Conservation (phyloP, 2,329 filamentous ascomycete genomes). For the Sarocladium strictum region DNA sequence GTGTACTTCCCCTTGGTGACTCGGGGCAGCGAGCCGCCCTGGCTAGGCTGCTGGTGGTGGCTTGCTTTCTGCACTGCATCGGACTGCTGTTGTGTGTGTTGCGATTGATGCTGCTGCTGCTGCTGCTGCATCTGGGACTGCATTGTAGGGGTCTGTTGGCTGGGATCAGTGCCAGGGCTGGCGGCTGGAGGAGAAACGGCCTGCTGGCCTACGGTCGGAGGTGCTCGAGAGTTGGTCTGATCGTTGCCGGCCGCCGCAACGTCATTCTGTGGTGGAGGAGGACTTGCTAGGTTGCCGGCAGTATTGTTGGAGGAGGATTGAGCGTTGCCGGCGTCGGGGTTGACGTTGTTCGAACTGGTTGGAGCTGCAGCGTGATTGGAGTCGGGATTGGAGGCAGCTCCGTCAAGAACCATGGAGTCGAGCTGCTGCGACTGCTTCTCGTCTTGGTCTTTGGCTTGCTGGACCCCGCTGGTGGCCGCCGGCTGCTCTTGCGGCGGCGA, state of each 20-base stretch:
- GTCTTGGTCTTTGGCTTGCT: slow-evolving; percentile 16
- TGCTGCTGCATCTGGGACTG: slow-evolving; percentile 10
- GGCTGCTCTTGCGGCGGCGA: slow-evolving; percentile 11
- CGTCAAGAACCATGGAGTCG: slow-evolving; percentile 31
- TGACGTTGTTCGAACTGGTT: background rate
- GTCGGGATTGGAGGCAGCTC: slow-evolving; percentile 20
- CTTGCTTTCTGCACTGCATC: background rate
- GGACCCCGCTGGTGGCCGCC: slow-evolving; percentile 15
- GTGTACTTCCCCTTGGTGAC: slow-evolving; percentile 98
- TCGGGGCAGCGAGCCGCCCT: slow-evolving; percentile 37
- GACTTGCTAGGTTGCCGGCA: slow-evolving; percentile 79
- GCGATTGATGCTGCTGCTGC: slow-evolving; percentile 20
- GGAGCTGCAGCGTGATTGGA: slow-evolving; percentile 10
- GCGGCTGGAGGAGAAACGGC: slow-evolving; percentile 21
- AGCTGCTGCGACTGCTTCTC: slow-evolving; percentile 6
- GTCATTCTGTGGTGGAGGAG: slow-evolving; percentile 32
- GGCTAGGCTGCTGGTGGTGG: slow-evolving; percentile 25
- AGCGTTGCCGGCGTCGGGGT: background rate
- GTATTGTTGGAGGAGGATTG: background rate
- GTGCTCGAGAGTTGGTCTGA: slow-evolving; percentile 14
- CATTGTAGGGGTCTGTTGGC: slow-evolving; percentile 24
- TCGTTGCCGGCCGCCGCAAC: slow-evolving; percentile 21
- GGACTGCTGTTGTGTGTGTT: slow-evolving; percentile 19
- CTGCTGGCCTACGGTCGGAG: slow-evolving; percentile 20
- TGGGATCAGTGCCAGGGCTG: slow-evolving; percentile 32